Conservation (phyloP, 2,329 filamentous ascomycete genomes). For the Botryotinia convoluta region DNA sequence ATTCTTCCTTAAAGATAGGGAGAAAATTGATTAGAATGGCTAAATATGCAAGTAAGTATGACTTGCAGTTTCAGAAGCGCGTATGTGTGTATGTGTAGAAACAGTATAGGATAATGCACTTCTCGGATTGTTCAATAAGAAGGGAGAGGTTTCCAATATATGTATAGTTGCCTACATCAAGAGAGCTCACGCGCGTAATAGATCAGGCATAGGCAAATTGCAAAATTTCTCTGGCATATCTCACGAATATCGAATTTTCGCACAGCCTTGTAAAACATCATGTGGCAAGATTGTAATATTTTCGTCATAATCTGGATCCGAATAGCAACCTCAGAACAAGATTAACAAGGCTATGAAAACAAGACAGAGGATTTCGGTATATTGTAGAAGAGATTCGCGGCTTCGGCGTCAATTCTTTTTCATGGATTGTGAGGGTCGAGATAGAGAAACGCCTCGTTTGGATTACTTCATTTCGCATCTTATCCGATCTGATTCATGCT, state of each 20-base stretch:
- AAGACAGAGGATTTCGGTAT: neutral
- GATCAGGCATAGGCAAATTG: neutral
- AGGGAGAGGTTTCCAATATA: neutral
- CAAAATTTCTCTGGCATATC: neutral
- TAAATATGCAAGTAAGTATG: slow-evolving; percentile 7
- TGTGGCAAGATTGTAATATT: neutral
- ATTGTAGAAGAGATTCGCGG: neutral
- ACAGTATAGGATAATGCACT: slow-evolving; percentile 2
- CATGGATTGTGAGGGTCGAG: neutral
- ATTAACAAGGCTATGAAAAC: neutral
- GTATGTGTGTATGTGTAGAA: neutral
- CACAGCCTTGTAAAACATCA: slow-evolving; percentile 6
- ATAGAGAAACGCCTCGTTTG: neutral
- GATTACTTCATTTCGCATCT: neutral
- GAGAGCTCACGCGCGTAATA: neutral
- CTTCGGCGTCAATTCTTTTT: neutral
- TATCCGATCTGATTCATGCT: neutral
- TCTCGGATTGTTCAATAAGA: neutral
- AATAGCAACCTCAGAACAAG: neutral
- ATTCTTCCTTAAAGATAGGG: too few species aligned
- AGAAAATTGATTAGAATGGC: neutral
- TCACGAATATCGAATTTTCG: neutral
- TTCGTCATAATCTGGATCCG: neutral
- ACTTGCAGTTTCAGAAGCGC: neutral
- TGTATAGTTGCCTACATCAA: slow-evolving; percentile 8